Percentiles rank a stretch among this genome's conserved stretches.
These are phyloP conservation scores for Kwoniella bestiolae DNA, from an alignment of 768 basidiomycete species.

Conservation along the genomic window DNA sequence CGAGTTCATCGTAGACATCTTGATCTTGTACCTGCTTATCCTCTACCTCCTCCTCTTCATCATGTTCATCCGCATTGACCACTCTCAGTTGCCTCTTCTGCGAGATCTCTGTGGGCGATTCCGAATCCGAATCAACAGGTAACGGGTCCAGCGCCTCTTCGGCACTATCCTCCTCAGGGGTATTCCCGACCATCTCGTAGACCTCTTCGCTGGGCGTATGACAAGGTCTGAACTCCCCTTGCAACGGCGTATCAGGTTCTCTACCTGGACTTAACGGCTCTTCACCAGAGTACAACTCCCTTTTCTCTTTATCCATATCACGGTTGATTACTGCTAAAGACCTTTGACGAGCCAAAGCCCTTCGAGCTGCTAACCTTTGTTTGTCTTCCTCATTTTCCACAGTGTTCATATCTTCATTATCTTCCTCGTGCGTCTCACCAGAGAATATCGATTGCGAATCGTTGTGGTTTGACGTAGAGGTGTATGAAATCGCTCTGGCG, in stretches of 20 bases:
- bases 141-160: not conserved
- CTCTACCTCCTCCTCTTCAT: slow-evolving; percentile 1
- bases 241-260: slow-evolving; percentile 27
- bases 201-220: slow-evolving; percentile 41
- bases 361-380: slow-evolving; percentile 35
- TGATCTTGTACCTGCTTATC: slow-evolving; percentile 3
- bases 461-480: slow-evolving; percentile 14
- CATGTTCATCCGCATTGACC: slow-evolving; percentile 7
- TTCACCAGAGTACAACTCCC: not conserved
- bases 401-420: slow-evolving; percentile 26
- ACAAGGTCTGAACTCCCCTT: slow-evolving; percentile 34
- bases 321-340: slow-evolving; percentile 48
- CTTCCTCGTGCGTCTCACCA: slow-evolving; percentile 14
- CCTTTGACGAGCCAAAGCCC: slow-evolving; percentile 46
- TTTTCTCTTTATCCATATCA: slow-evolving; percentile 31
- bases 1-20: not conserved
- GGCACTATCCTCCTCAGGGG: slow-evolving; percentile 4
- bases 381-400: slow-evolving; percentile 34
- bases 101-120: slow-evolving; percentile 5
- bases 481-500: slow-evolving; percentile 40
- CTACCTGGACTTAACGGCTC: slow-evolving; percentile 4
- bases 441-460: slow-evolving; percentile 23
- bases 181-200: slow-evolving; percentile 35
- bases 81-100: slow-evolving; percentile 3
- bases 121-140: not conserved